These are phyloP conservation scores for Talaromyces marneffei DNA, from an alignment of 2,329 filamentous ascomycete genomes.

Conservation along the genomic window DNA sequence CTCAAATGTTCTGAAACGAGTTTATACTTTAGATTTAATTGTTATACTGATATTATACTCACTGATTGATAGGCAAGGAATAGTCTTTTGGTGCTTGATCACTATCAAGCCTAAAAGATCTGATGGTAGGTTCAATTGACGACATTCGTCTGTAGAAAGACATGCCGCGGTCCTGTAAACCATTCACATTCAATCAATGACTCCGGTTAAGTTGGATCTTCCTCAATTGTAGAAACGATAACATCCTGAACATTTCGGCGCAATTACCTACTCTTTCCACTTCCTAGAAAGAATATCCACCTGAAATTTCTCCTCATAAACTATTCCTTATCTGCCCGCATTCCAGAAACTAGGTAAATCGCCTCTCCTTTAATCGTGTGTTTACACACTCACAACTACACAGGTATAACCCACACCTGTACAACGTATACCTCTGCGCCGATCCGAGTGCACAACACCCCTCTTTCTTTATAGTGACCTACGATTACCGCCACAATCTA, in stretches of 20 bases:
- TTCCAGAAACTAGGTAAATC: background rate
- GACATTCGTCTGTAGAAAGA: background rate
- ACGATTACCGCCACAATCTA: background rate
- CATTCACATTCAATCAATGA: background rate
- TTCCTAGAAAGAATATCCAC: no score
- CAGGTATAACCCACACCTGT: background rate
- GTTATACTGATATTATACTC: background rate
- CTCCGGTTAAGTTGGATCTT: background rate
- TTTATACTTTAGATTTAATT: background rate
- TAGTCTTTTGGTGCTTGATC: no score
- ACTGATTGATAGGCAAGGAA: background rate
- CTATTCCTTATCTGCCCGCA: background rate
- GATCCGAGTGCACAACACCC: background rate
- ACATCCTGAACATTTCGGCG: background rate
- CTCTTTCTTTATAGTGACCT: background rate
- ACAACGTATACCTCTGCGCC: background rate
- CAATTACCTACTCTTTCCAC: background rate
- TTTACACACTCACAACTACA: background rate
- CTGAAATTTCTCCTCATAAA: background rate
- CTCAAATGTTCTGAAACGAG: background rate
- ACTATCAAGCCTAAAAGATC: background rate
- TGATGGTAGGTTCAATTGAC: background rate
- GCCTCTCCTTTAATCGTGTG: background rate
- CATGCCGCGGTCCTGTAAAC: background rate
- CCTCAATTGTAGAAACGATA: background rate